Percentiles rank a stretch among this genome's conserved stretches.
These are phyloP conservation scores for Ceratocystis ficicola DNA, from an alignment of 2,329 filamentous ascomycete genomes.

Conservation along the genomic window DNA sequence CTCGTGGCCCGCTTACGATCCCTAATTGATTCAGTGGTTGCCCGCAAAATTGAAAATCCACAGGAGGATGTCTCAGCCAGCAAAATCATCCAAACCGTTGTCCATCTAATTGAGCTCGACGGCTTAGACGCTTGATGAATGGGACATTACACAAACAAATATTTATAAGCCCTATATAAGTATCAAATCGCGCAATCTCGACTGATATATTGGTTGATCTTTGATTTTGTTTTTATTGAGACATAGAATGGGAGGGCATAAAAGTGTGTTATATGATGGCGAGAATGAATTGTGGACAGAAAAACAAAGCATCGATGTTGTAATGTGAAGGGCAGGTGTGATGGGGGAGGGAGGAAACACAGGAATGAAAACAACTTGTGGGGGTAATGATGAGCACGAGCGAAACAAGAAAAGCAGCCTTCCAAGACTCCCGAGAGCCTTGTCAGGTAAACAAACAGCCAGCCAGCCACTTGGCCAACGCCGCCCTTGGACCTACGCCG, in stretches of 20 bases:
- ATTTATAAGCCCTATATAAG: background rate
- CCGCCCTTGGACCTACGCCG: constrained; percentile 16
- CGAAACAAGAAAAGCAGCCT: constrained; percentile 5
- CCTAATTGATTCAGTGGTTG: constrained; percentile 78
- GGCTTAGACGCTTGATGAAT: constrained; percentile 55
- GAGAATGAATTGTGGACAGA: background rate
- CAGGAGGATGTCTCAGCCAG: constrained; percentile 39
- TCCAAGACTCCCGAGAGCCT: background rate
- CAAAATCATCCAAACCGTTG: constrained; percentile 65
- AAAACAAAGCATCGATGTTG: constrained; percentile 3
- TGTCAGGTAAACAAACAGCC: constrained; percentile 14
- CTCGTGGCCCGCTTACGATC: constrained; percentile 68
- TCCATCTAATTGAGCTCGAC: constrained; percentile 75
- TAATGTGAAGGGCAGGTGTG: background rate
- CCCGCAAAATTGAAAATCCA: constrained; percentile 67
- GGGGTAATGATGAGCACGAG: background rate
- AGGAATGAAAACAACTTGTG: constrained; percentile 9
- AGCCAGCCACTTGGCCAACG: constrained; percentile 21
- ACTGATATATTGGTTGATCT: background rate
- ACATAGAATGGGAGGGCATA: background rate
- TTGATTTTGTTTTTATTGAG: constrained; percentile 7
- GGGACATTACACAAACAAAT: background rate
- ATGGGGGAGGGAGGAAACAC: background rate
- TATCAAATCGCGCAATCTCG: background rate
- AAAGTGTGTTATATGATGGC: constrained; percentile 6